Evolutionary conservation across 116 monocot species (phyloP).

Genomic region (Iris pallida): DNA sequence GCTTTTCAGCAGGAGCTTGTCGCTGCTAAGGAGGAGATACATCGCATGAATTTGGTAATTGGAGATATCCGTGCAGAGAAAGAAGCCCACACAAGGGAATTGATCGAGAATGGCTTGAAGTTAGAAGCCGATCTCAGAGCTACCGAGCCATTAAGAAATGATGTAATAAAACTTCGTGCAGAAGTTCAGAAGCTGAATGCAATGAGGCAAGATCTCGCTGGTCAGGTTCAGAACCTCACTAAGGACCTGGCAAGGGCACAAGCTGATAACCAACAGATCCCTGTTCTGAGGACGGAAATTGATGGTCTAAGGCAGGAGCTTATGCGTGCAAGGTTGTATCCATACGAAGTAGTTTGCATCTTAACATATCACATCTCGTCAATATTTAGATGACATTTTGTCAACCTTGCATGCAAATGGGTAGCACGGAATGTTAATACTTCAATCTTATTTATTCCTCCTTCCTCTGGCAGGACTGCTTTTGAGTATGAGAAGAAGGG

Average conservation of each 20-base stretch:
- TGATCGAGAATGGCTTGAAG: slow-evolving; percentile 59
- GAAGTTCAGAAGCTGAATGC: slow-evolving; percentile 58
- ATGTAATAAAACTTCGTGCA: slow-evolving; percentile 42
- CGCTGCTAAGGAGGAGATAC: slow-evolving; percentile 59
- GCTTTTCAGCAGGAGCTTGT: slow-evolving; percentile 43
- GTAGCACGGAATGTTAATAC: neutral
- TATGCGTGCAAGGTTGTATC: slow-evolving; percentile 50
- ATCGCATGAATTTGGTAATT: slow-evolving; percentile 36
- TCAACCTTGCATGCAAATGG: neutral
- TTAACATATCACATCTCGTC: neutral
- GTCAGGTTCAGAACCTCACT: slow-evolving; percentile 53
- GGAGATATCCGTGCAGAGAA: slow-evolving; percentile 49
- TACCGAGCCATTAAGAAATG: slow-evolving; percentile 40
- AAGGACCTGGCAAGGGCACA: slow-evolving; percentile 61
- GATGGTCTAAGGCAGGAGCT: slow-evolving; percentile 65
- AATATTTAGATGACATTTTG: neutral
- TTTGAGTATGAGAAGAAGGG: slow-evolving; percentile 89
- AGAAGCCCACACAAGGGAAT: slow-evolving; percentile 40
- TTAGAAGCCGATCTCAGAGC: slow-evolving; percentile 63
- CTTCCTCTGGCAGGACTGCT: slow-evolving; percentile 39
- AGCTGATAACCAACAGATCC: slow-evolving; percentile 57
- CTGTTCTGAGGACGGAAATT: slow-evolving; percentile 54
- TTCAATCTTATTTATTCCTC: neutral
- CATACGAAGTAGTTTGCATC: neutral
- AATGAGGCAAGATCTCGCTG: slow-evolving; percentile 51